These are phyloP conservation scores for Epichloe amarillans DNA, from an alignment of 2,329 filamentous ascomycete species.

Conservation along the genomic window DNA sequence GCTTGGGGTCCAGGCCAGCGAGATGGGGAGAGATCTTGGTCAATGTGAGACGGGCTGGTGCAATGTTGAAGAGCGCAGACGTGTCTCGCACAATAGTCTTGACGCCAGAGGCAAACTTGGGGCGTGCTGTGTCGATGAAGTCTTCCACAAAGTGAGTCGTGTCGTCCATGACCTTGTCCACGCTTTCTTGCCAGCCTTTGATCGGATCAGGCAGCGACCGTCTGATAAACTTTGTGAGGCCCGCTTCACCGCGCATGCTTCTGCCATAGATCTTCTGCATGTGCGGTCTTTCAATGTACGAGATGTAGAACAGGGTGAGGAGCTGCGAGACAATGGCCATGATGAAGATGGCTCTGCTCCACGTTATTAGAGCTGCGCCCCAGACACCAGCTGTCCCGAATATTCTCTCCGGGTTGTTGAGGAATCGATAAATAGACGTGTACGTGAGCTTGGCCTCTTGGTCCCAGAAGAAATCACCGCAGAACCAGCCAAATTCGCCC, in stretches of 20 bases:
- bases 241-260: constrained; percentile 72
- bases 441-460: constrained; percentile 82
- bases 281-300: constrained; percentile 87
- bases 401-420: constrained; percentile 94
- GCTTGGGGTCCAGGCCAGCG: constrained; percentile 62
- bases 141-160: constrained; percentile 85
- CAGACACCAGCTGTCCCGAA: constrained; percentile 90
- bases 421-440: constrained; percentile 91
- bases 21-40: constrained; percentile 68
- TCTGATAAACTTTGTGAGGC: constrained; percentile 82
- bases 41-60: constrained; percentile 74
- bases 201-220: constrained; percentile 74
- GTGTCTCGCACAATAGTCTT: constrained; percentile 82
- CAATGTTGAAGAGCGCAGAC: constrained; percentile 74
- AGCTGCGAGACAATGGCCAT: constrained; percentile 78
- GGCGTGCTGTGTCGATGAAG: constrained; percentile 70
- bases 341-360: constrained; percentile 74
- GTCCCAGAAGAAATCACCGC: constrained; percentile 96
- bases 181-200: constrained; percentile 69
- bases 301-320: constrained; percentile 74
- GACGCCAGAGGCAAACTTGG: constrained; percentile 75
- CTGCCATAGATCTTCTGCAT: constrained; percentile 96
- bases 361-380: constrained; percentile 88
- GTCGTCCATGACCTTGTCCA: constrained; percentile 77
- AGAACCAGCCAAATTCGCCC: constrained; percentile 98